Evolutionary conservation across 768 basidiomycete genomes (phyloP).

Genomic region (Trametes gibbosa): DNA sequence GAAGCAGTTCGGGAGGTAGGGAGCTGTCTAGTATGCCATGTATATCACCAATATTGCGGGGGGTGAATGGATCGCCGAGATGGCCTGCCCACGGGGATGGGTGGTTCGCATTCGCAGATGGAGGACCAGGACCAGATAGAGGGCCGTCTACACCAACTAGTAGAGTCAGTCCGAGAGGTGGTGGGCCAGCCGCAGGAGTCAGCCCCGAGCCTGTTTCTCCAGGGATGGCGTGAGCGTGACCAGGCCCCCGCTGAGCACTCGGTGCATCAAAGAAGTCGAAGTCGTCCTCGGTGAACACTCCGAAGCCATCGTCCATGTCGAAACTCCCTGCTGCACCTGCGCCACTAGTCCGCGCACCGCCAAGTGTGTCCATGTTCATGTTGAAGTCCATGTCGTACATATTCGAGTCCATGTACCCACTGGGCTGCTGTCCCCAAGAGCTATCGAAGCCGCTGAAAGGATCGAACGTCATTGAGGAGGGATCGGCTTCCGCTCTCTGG

Average conservation of each 20-base stretch:
- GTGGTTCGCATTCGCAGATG: constrained; percentile 25
- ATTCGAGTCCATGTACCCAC: constrained; percentile 37
- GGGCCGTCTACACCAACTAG: constrained; percentile 30
- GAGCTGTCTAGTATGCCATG: constrained; percentile 6
- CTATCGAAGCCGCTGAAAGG: constrained; percentile 24
- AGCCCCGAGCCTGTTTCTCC: constrained; percentile 12
- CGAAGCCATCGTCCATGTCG: constrained; percentile 33
- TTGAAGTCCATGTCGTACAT: constrained; percentile 48
- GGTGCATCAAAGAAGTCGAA: constrained; percentile 84
- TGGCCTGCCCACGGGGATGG: constrained; percentile 21
- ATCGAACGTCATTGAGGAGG: constrained; percentile 17
- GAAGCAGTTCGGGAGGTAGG: constrained; percentile 40
- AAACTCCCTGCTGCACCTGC: constrained; percentile 26
- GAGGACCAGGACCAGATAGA: constrained; percentile 28
- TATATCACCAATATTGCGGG: constrained; percentile 5
- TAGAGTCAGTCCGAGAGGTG: constrained; percentile 36
- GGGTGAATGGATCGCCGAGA: constrained; percentile 23
- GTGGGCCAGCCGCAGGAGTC: constrained; percentile 33
- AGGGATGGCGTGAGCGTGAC: constrained; percentile 13
- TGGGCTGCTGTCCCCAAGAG: constrained; percentile 22
- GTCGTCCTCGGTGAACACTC: constrained; percentile 77
- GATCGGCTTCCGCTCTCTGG: background rate
- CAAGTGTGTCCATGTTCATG: constrained; percentile 44
- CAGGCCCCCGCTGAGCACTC: constrained; percentile 28
- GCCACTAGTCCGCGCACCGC: constrained; percentile 29